Percentiles rank a stretch among this genome's conserved stretches.
Conservation (phyloP, 495 filamentous ascomycete species). For the Aspergillus avenaceus region DNA sequence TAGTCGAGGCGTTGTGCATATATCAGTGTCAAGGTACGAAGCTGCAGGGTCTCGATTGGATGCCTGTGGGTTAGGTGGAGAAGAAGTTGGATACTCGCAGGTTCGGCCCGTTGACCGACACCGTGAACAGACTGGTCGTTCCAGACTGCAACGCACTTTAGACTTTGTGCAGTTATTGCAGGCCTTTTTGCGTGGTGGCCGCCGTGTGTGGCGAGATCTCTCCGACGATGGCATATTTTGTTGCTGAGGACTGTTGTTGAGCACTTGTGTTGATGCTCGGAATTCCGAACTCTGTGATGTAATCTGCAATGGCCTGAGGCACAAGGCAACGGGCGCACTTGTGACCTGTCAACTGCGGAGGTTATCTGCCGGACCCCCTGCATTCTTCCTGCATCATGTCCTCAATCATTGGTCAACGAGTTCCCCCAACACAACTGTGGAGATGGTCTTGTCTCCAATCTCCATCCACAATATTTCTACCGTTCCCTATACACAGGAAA, state of each 20-base stretch:
- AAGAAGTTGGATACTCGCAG: conserved; percentile 25
- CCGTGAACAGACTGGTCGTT: conserved; percentile 32
- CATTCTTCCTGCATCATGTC: too few relatives aligned
- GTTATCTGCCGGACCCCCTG: background rate
- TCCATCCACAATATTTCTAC: too few relatives aligned
- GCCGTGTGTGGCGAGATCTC: background rate
- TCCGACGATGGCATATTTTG: conserved; percentile 1
- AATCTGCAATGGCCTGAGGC: background rate
- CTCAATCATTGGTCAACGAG: too few relatives aligned
- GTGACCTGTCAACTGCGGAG: background rate
- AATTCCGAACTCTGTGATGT: background rate
- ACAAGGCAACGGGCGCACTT: too few relatives aligned
- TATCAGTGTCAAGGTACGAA: background rate
- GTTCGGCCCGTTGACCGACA: conserved; percentile 23
- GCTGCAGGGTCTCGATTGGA: background rate
- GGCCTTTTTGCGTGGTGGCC: conserved; percentile 25
- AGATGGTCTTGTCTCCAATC: too few relatives aligned
- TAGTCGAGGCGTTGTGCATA: background rate
- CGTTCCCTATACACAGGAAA: too few relatives aligned
- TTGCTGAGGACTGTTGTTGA: background rate
- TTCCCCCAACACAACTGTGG: too few relatives aligned
- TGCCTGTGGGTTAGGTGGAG: background rate
- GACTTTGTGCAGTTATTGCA: conserved; percentile 33
- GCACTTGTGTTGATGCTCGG: background rate
- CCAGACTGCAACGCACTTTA: conserved; percentile 35